phyloP scores from a whole-genome alignment of 108 stramenopile species.

The Asterionellopsis glacialis region DNA sequence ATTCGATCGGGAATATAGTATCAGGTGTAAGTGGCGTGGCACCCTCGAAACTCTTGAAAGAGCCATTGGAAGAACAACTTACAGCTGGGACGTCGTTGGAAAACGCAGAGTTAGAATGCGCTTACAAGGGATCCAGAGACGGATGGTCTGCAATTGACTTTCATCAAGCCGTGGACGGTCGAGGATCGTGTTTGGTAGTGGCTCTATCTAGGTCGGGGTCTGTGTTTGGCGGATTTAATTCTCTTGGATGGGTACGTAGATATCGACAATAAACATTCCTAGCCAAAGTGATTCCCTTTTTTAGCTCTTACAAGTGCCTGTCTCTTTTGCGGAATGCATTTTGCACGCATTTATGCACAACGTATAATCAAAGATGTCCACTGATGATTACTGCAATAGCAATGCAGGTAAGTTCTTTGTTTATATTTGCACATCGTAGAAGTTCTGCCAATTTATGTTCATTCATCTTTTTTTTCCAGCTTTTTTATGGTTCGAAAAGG shows the following conservation, averaged over 20 bases:
- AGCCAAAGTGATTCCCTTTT: no score
- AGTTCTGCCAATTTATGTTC: no score
- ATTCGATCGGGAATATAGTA: neutral
- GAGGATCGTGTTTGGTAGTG: slow-evolving; percentile 70
- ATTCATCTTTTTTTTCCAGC: slow-evolving; percentile 19
- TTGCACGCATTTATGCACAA: no score
- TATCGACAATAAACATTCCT: no score
- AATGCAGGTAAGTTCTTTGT: slow-evolving; percentile 11
- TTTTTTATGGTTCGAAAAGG: slow-evolving; percentile 61
- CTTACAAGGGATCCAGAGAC: slow-evolving; percentile 60
- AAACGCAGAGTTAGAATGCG: slow-evolving; percentile 20
- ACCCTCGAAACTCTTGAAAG: slow-evolving; percentile 3
- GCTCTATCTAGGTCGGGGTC: slow-evolving; percentile 41
- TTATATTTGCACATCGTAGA: no score
- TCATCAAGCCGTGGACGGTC: slow-evolving; percentile 60
- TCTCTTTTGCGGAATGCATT: no score
- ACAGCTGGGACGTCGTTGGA: slow-evolving; percentile 2
- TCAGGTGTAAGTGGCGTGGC: slow-evolving; percentile 4
- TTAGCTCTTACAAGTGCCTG: no score
- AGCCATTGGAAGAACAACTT: neutral
- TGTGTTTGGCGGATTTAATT: slow-evolving; percentile 72
- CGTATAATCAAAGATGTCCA: slow-evolving; percentile 16
- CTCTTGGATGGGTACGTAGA: slow-evolving; percentile 47
- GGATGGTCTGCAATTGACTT: slow-evolving; percentile 77
- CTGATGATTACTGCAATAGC: slow-evolving; percentile 66